These are phyloP conservation scores for Phytophthora ramorum DNA, from an alignment of 352 stramenopile genomes.

Conservation along the genomic window DNA sequence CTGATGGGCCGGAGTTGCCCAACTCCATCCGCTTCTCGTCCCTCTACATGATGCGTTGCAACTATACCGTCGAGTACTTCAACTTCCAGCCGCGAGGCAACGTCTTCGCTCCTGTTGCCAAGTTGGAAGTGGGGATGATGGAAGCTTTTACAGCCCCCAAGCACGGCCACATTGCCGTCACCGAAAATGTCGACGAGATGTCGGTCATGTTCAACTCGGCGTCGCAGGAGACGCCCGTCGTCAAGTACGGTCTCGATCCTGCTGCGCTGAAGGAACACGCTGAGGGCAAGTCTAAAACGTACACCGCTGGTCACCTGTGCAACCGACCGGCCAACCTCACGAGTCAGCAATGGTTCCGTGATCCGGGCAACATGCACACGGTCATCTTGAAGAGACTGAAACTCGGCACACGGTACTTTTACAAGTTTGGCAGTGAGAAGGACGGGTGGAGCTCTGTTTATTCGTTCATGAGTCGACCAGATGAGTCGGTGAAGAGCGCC, in stretches of 20 bases:
- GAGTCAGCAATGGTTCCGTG: slow-evolving; percentile 72
- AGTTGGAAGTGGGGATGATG: slow-evolving; percentile 57
- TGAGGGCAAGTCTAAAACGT: slow-evolving; percentile 61
- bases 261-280: slow-evolving; percentile 34
- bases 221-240: slow-evolving; percentile 54
- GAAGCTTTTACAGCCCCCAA: slow-evolving; percentile 67
- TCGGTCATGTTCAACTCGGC: slow-evolving; percentile 84
- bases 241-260: slow-evolving; percentile 51
- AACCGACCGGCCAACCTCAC: slow-evolving; percentile 64
- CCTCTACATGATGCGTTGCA: slow-evolving; percentile 84
- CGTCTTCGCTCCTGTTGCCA: slow-evolving; percentile 45
- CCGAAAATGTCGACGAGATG: slow-evolving; percentile 63
- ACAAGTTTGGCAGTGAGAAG: slow-evolving; percentile 79
- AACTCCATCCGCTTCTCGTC: slow-evolving; percentile 66
- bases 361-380: slow-evolving; percentile 83
- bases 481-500: slow-evolving; percentile 43
- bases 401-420: slow-evolving; percentile 63
- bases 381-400: slow-evolving; percentile 65
- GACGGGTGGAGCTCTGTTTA: slow-evolving; percentile 77
- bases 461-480: slow-evolving; percentile 60
- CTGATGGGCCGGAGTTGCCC: slow-evolving; percentile 25
- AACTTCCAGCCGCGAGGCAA: slow-evolving; percentile 57
- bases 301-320: slow-evolving; percentile 75
- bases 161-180: slow-evolving; percentile 78
- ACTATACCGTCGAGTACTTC: slow-evolving; percentile 71